phyloP scores from a whole-genome alignment of 768 basidiomycete genomes.

The Suillus variegatus region DNA sequence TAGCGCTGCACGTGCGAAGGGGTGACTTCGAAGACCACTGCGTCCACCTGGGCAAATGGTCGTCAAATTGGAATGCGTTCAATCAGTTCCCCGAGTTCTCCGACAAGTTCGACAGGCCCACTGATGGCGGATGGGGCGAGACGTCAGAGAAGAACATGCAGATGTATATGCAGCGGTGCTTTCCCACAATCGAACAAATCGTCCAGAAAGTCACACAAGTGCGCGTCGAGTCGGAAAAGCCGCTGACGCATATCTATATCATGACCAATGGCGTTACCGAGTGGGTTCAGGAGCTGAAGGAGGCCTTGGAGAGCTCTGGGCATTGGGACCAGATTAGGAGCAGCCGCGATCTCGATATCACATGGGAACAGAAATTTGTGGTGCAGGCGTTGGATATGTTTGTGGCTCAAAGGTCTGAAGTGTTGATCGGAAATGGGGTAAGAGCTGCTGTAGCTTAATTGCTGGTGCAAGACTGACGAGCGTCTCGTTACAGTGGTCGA shows the following conservation, averaged over 20 bases:
- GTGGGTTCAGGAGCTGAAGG: conserved; percentile 43
- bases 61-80: conserved; percentile 43
- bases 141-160: conserved; percentile 22
- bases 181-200: conserved; percentile 42
- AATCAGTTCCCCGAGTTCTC: conserved; percentile 43
- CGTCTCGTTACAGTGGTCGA: conserved; percentile 35
- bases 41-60: conserved; percentile 32
- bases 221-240: conserved; percentile 23
- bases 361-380: conserved; percentile 44
- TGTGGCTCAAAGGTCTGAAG: conserved; percentile 45
- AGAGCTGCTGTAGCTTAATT: conserved; percentile 16
- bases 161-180: conserved; percentile 41
- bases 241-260: conserved; percentile 42
- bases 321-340: conserved; percentile 41
- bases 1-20: conserved; percentile 51
- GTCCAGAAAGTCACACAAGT: conserved; percentile 38
- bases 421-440: conserved; percentile 55
- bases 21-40: conserved; percentile 52
- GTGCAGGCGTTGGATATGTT: conserved; percentile 52
- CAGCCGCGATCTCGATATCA: conserved; percentile 41
- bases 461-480: conserved; percentile 4
- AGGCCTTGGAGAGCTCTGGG: conserved; percentile 30
- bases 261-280: conserved; percentile 44
- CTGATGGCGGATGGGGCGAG: conserved; percentile 20
- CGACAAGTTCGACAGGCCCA: conserved; percentile 37